Evolutionary conservation across 2,329 filamentous ascomycete genomes (phyloP), one percentile per base, ranked within the genome.

Genomic region (Beauveria sp.): DNA sequence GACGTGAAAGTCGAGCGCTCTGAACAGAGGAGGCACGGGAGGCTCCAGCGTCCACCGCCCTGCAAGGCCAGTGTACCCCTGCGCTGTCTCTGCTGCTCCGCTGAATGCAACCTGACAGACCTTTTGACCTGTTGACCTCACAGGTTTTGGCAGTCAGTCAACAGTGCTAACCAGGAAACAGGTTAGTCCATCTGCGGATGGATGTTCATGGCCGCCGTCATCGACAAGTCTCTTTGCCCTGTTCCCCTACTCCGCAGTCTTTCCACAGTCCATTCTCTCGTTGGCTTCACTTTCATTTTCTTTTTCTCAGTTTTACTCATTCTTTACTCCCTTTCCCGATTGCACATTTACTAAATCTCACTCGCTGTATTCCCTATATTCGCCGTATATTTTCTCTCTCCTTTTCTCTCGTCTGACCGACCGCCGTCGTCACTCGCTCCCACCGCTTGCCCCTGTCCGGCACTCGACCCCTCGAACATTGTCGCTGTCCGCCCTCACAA

Each of bases 401-500:
- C n/a, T 34, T 47, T 28, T 26, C 24, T 56, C 20, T 34, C 12
- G 5, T 22, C 18, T 9, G 26, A 3, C 18, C 22, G 6, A 30
- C 55, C 16, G 22, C 46, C 46, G 37, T 26, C 24, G 34, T 41
- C 44, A 40, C 55, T 57, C 55, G 43, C 20, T 57, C 54, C 26
- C 54, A 20, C 41, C 9, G 28, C 24, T 51, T 28, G 22, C 55
- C 55, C 55, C 46, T 51, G 46, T 51, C 55, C 24, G 37, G 34
- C 37, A 26, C 48, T 58, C 46, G 46, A 58, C 55, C 55, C 55
- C 55, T 58, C 55, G 46, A 18, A 51, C 55, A n/a, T 47, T 51
- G 22, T 9, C 55, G 22, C 41, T 30, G 55, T 41, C 34, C 34
- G 44, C 22, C 46, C 18, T 57, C 54, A 46, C 55, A 6, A 22